Evolutionary conservation across 495 filamentous ascomycete species (phyloP), one percentile per base, ranked within the genome.

Genomic region (Tricharina praecox): DNA sequence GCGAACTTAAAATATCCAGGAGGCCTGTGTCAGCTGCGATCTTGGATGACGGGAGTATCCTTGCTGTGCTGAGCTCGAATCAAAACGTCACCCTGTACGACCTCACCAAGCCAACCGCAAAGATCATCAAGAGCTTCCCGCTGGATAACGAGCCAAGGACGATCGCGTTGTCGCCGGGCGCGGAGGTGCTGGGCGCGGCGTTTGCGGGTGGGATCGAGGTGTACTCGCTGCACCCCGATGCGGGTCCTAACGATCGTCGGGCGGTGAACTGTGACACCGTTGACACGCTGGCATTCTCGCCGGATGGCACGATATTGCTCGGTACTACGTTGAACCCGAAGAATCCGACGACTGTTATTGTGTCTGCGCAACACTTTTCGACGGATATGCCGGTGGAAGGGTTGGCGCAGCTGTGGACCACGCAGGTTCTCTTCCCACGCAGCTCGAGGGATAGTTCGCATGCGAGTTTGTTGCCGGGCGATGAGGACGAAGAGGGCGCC

Each of bases 131-230:
- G 51, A 72, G 73, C n/a, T 68, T 92, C 25, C 71, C 78, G 4
- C 63, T 90, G 39, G 80, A 92, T 54, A 74, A 88, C 65, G 67
- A 71, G 46, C 82, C 85, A 52, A 72, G 81, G 49, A 74, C 81
- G 33, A 78, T 94, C 50, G 76, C 78, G 5, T 67, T 94, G 20
- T 86, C 84, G 1, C 85, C 85, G 1, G 79, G 76, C 40, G 85
- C 84, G 18, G 71, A 76, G 35, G 81, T 93, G 16, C 67, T 93
- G 49, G 86, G 85, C 19, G 77, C 85, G n/a, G 84, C 83, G 9
- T 93, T 83, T 65, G 75, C 82, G 53, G 81, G 81, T 24, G 81
- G 80, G 11, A 85, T 94, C 49, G 86, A 93, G 55, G 81, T 94
- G 0, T 76, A 85, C 38, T 79, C 85, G 4, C 63, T 93, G 16